Percentiles rank a stretch among this genome's conserved stretches.
Conservation (phyloP, 2,329 filamentous ascomycete genomes). For the Aspergillus carbonarius region DNA sequence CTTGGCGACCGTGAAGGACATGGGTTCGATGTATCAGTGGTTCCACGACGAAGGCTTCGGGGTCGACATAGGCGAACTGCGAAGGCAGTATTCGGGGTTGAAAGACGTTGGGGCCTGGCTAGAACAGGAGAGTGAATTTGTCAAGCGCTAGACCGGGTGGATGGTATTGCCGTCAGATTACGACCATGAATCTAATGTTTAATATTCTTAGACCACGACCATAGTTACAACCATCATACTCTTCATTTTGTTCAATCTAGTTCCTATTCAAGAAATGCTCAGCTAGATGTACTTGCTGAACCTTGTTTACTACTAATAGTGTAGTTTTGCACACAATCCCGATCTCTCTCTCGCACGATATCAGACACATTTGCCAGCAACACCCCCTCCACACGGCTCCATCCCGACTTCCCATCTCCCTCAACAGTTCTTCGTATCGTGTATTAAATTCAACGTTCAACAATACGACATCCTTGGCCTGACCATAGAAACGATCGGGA, state of each 20-base stretch:
- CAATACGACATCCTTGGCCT: neutral
- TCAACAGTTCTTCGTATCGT: neutral
- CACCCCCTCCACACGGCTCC: neutral
- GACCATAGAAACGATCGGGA: neutral
- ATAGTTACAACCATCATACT: too few relatives aligned
- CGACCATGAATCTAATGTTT: neutral
- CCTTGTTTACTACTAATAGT: too few relatives aligned
- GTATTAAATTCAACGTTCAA: neutral
- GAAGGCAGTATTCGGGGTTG: slow-evolving; percentile 45
- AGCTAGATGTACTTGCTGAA: too few relatives aligned
- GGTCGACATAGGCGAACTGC: slow-evolving; percentile 46
- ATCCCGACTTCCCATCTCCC: neutral
- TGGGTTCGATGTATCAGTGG: slow-evolving; percentile 53
- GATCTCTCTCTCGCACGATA: neutral
- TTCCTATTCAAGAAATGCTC: too few relatives aligned
- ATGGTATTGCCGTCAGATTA: neutral
- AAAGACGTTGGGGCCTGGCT: slow-evolving; percentile 52
- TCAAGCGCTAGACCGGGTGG: neutral
- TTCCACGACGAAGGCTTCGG: slow-evolving; percentile 50
- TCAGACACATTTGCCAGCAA: neutral
- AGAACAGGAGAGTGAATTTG: slow-evolving; percentile 14
- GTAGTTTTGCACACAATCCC: too few relatives aligned
- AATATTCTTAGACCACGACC: too few relatives aligned
- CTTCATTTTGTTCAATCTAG: too few relatives aligned
- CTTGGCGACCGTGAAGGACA: slow-evolving; percentile 44